phyloP scores from a whole-genome alignment of 75 land plant species.

The Picea glauca region DNA sequence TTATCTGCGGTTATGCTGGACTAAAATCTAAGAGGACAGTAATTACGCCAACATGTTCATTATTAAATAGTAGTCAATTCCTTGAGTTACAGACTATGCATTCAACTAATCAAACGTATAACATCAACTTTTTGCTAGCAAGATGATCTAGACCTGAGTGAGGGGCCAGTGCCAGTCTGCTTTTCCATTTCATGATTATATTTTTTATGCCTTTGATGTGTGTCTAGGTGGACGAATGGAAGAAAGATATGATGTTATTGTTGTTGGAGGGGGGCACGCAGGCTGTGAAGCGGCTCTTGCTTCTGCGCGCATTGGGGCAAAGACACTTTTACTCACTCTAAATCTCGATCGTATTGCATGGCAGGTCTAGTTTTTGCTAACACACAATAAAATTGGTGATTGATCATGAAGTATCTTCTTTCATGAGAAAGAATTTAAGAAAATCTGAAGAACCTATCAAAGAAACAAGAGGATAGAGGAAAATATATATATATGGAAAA shows the following conservation, averaged over 20 bases:
- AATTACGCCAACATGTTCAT: neutral
- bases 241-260: slow-evolving; percentile 89
- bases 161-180: neutral
- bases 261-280: slow-evolving; percentile 98
- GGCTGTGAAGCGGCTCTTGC: slow-evolving; percentile 99
- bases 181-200: neutral
- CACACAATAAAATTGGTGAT: neutral
- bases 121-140: neutral
- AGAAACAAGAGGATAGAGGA: neutral
- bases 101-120: neutral
- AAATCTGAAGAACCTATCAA: neutral
- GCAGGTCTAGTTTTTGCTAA: slow-evolving; percentile 60
- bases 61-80: neutral
- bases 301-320: slow-evolving; percentile 91
- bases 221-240: slow-evolving; percentile 13
- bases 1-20: neutral
- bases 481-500: neutral
- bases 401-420: neutral
- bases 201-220: neutral
- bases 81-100: neutral
- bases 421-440: neutral
- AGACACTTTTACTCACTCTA: slow-evolving; percentile 85
- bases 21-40: neutral
- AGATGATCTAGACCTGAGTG: neutral
- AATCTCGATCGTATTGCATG: slow-evolving; percentile 96